phyloP scores from a whole-genome alignment of 768 basidiomycete genomes.

The Mycena galericulata region DNA sequence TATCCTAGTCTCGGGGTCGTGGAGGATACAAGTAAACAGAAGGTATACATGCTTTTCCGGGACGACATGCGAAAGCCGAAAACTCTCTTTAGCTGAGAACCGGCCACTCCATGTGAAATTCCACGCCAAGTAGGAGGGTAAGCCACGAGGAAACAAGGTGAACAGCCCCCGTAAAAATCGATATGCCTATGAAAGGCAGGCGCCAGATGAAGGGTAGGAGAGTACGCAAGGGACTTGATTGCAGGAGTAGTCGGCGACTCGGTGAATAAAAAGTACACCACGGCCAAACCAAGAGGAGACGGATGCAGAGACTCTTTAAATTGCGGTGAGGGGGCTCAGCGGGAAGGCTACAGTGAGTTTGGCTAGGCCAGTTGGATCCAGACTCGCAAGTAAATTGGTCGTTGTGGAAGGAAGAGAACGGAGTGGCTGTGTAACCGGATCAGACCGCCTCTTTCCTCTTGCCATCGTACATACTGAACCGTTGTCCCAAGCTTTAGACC shows the following conservation, averaged over 20 bases:
- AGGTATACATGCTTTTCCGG: background rate
- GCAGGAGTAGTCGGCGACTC: background rate
- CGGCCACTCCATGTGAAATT: background rate
- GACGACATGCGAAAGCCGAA: background rate
- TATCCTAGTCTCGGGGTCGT: slow-evolving; percentile 3
- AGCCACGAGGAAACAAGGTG: slow-evolving; percentile 8
- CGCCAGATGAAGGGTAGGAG: too few species aligned
- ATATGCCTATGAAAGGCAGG: background rate
- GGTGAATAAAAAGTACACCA: background rate
- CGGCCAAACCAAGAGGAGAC: background rate
- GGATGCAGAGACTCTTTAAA: background rate
- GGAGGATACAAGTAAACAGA: slow-evolving; percentile 3
- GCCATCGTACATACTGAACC: too few species aligned
- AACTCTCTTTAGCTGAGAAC: background rate
- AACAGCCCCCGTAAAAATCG: slow-evolving; percentile 7
- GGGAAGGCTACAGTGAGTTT: background rate
- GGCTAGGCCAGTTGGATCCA: background rate
- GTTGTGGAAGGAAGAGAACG: too few species aligned
- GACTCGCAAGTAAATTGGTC: background rate
- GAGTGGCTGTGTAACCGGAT: too few species aligned
- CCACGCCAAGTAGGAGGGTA: background rate
- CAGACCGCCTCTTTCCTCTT: too few species aligned
- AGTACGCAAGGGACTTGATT: too few species aligned
- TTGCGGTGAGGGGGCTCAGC: background rate
- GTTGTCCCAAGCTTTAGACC: too few species aligned